Conservation (phyloP, 2,329 filamentous ascomycete genomes). For the Sporothrix brunneoviolacea region DNA sequence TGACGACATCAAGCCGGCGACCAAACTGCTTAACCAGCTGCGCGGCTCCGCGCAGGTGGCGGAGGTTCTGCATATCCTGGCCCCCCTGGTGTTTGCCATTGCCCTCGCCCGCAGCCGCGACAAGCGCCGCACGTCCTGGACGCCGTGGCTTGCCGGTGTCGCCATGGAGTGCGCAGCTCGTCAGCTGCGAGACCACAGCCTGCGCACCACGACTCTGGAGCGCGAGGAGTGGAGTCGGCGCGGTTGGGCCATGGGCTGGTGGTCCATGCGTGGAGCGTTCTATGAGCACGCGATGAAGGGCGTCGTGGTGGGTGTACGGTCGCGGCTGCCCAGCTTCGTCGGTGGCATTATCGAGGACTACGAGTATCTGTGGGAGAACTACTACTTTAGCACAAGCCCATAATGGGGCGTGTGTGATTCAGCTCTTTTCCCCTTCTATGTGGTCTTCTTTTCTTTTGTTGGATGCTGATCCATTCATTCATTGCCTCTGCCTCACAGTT, state of each 20-base stretch:
- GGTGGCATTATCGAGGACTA: slow-evolving; percentile 90
- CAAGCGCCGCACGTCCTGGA: slow-evolving; percentile 57
- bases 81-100: slow-evolving; percentile 79
- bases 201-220: slow-evolving; percentile 80
- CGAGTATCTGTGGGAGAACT: slow-evolving; percentile 96
- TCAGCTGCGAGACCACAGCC: slow-evolving; percentile 68
- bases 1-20: slow-evolving; percentile 92
- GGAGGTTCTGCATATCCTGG: slow-evolving; percentile 85
- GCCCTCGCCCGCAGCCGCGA: slow-evolving; percentile 55
- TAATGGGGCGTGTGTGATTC: slow-evolving; percentile 13
- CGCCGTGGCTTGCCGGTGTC: slow-evolving; percentile 83
- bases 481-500: not conserved
- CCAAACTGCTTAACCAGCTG: slow-evolving; percentile 75
- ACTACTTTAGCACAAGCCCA: slow-evolving; percentile 70
- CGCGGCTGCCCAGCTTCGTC: slow-evolving; percentile 72
- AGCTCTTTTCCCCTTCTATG: not conserved
- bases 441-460: not conserved
- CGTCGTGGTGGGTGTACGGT: slow-evolving; percentile 64
- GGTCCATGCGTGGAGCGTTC: slow-evolving; percentile 92
- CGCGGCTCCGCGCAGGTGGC: slow-evolving; percentile 68
- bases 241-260: slow-evolving; percentile 90
- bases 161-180: slow-evolving; percentile 80
- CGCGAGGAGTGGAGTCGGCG: slow-evolving; percentile 82
- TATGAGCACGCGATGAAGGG: slow-evolving; percentile 87
- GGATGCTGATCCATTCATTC: not conserved